Base-by-base conservation (phyloP, 2,329 filamentous ascomycete genomes). In the Fusarium miscanthi region DNA sequence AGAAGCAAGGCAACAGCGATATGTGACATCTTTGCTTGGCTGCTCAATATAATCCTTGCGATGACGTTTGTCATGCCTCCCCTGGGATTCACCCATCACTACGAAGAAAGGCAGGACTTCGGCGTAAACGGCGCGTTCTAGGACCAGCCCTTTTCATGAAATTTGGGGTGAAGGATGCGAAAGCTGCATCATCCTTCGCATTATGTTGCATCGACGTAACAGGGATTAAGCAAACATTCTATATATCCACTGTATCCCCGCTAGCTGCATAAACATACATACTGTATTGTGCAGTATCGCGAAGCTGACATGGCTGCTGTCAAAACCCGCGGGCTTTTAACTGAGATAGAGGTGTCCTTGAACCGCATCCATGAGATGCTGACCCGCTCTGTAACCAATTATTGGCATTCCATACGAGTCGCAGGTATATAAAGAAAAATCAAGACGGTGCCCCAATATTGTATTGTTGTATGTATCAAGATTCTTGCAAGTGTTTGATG, bases 201-300 rank as follows among this genome's bases (percentile, higher is more conserved):
- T 48, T 21, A 27, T 35, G 23, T 48, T 57, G 60, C 60, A 37
- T 60, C 48, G 40, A 38, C 25, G 37, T 23, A 14, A 60, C 45
- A 63, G 37, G 57, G 66, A 51, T 53, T 25, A 35, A 59, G 16
- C 46, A 38, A 63, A 66, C 31, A 58, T 48, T 61, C 27, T 58
- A 17, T 42, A 41, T 63, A 54, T 38, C 62, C 65, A 63, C 63
- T 31, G 38, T 45, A 53, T 46, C n/a, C n/a, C 37, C 48, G 27
- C 42, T 52, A 61, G 49, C 63, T 63, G 41, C 40, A 45, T 43
- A 45, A 23, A 35, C 13, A 48, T 17, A 35, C 13, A 48, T 17
- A 48, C 13, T 16, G 30, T 35, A 45, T 35, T 37, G 21, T 45
- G 38, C 8, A 41, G 57, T 37, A 37, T 12, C 8, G 42, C 38